Percentiles rank a stretch among this genome's conserved stretches.
phyloP scores from a whole-genome alignment of 495 filamentous ascomycete species.

The Jackrogersella multiformis region DNA sequence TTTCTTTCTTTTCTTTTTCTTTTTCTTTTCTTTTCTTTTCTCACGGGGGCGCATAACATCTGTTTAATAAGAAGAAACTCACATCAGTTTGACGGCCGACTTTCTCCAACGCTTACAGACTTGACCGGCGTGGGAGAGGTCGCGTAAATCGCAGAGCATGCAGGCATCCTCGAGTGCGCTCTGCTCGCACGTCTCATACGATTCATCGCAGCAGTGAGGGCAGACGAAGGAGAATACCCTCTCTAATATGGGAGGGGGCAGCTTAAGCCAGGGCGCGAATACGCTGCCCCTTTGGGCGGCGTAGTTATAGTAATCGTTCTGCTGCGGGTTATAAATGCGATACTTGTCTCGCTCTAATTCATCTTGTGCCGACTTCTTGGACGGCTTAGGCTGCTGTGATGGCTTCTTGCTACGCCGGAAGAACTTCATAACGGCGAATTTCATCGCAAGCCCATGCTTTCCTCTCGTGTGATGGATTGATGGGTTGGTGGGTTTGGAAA shows the following conservation, averaged over 20 bases:
- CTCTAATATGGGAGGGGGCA: constrained; percentile 71
- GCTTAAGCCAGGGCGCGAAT: constrained; percentile 50
- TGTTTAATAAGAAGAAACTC: constrained; percentile 44
- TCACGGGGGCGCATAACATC: too few relatives aligned
- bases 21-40: too few relatives aligned
- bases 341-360: constrained; percentile 42
- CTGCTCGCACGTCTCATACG: constrained; percentile 82
- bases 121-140: constrained; percentile 80
- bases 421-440: constrained; percentile 51
- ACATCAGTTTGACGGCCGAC: constrained; percentile 68
- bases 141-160: constrained; percentile 94
- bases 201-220: constrained; percentile 80
- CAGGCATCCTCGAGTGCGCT: constrained; percentile 85
- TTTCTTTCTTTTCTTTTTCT: too few relatives aligned
- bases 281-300: constrained; percentile 32
- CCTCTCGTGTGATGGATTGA: too few relatives aligned
- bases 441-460: constrained; percentile 30
- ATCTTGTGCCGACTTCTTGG: constrained; percentile 29
- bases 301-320: constrained; percentile 23
- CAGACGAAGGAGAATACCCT: constrained; percentile 84
- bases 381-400: constrained; percentile 35
- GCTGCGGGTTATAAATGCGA: constrained; percentile 36
- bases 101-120: constrained; percentile 78
- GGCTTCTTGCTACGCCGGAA: constrained; percentile 52
- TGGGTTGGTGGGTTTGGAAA: too few relatives aligned